These are phyloP conservation scores for Diplocarpon rosae DNA, from an alignment of 2,329 filamentous ascomycete genomes.

Conservation along the genomic window DNA sequence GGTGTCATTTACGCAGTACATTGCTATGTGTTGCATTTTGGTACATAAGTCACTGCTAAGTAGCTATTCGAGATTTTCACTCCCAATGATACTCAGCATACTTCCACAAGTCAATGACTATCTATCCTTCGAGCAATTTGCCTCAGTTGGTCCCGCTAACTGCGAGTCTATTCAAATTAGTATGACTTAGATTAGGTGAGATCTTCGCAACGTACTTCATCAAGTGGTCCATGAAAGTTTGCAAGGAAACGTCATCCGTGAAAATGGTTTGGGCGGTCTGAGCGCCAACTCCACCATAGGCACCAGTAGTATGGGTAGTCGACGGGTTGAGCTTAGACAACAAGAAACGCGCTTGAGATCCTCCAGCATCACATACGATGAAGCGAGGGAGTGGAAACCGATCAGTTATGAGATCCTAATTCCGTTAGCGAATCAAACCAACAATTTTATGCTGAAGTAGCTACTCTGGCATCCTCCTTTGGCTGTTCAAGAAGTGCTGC, in stretches of 20 bases:
- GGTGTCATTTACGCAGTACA: background rate
- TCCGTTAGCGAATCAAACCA: constrained; percentile 14
- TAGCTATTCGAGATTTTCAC: background rate
- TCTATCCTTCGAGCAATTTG: background rate
- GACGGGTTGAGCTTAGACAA: constrained; percentile 95
- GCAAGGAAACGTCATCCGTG: constrained; percentile 93
- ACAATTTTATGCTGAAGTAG: constrained; percentile 25
- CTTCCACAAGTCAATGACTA: background rate
- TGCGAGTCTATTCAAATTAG: constrained; percentile 38
- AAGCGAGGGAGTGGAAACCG: constrained; percentile 97
- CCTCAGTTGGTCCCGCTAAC: constrained; percentile 51
- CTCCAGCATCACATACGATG: constrained; percentile 97
- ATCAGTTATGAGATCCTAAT: constrained; percentile 85
- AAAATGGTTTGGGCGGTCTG: constrained; percentile 96
- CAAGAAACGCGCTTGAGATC: constrained; percentile 93
- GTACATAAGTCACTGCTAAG: background rate
- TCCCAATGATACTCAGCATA: background rate
- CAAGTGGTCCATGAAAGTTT: constrained; percentile 98
- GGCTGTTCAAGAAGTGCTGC: constrained; percentile 76
- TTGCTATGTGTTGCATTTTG: background rate
- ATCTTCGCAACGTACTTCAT: constrained; percentile 70
- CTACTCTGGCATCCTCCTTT: constrained; percentile 89
- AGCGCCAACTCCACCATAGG: constrained; percentile 75
- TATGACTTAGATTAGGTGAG: background rate
- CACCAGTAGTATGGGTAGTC: constrained; percentile 88